Percentiles rank a stretch among this genome's conserved stretches.
phyloP scores from a whole-genome alignment of 306 rosid genomes.

The Acacia confusa region DNA sequence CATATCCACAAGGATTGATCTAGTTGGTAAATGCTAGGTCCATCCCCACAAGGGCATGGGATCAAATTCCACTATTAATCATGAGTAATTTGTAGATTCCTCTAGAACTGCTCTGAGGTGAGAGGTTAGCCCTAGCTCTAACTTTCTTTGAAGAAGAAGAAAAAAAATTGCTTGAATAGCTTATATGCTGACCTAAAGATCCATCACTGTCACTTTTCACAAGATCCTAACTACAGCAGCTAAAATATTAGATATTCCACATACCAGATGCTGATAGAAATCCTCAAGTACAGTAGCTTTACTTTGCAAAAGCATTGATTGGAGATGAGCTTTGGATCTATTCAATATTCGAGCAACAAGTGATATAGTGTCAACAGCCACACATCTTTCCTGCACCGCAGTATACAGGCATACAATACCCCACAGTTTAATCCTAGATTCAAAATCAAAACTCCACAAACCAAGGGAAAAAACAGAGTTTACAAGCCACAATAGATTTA shows the following conservation, averaged over 20 bases:
- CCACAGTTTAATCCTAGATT: conserved; percentile 23
- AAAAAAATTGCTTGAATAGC: conserved; percentile 1
- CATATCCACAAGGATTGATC: neutral
- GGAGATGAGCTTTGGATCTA: conserved; percentile 87
- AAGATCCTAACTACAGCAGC: conserved; percentile 22
- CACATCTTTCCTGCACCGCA: conserved; percentile 89
- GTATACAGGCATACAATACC: conserved; percentile 28
- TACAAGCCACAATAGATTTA: conserved; percentile 18
- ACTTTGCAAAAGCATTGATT: conserved; percentile 85
- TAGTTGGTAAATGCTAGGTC: neutral
- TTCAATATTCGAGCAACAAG: conserved; percentile 81
- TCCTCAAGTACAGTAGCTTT: conserved; percentile 85
- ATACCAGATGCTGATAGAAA: conserved; percentile 86
- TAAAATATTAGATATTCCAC: conserved; percentile 28
- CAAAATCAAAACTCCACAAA: conserved; percentile 27
- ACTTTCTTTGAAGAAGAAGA: neutral
- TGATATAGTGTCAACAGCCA: conserved; percentile 81
- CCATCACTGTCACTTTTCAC: conserved; percentile 26
- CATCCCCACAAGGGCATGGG: neutral
- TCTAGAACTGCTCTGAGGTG: neutral
- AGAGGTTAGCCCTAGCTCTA: neutral
- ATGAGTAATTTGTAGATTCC: neutral
- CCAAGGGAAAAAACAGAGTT: conserved; percentile 18
- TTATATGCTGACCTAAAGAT: conserved; percentile 15
- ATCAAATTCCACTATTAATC: neutral